phyloP scores from a whole-genome alignment of 495 filamentous ascomycete genomes.

The Podospora anserina region DNA sequence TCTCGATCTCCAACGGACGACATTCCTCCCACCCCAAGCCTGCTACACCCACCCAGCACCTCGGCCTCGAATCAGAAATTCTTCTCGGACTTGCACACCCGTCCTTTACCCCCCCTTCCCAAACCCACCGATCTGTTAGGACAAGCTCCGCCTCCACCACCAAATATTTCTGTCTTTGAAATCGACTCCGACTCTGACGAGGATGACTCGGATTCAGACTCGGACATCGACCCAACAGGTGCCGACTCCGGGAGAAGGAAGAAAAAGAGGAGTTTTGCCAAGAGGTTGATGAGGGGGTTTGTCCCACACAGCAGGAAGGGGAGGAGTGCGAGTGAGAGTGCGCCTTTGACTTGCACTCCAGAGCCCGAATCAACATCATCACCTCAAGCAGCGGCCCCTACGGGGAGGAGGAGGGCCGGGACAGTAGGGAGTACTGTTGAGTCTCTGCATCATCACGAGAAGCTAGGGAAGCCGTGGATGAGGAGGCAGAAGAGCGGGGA shows the following conservation, averaged over 20 bases:
- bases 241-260: neutral
- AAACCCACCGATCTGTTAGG: neutral
- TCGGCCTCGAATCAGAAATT: neutral
- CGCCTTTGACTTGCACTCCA: neutral
- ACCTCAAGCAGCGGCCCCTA: neutral
- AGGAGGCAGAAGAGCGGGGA: neutral
- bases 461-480: neutral
- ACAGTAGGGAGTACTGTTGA: neutral
- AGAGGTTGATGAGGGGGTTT: neutral
- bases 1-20: neutral
- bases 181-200: slow-evolving; percentile 23
- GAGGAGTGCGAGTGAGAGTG: neutral
- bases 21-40: slow-evolving; percentile 1
- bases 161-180: slow-evolving; percentile 28
- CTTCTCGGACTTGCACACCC: slow-evolving; percentile 8
- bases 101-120: slow-evolving; percentile 19
- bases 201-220: neutral
- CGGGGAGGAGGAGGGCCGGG: neutral
- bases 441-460: neutral
- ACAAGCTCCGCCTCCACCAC: slow-evolving; percentile 8
- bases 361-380: neutral
- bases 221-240: neutral
- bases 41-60: neutral
- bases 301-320: neutral
- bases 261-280: neutral